Evolutionary conservation across 2,329 filamentous ascomycete genomes (phyloP).

Genomic region (Magnaporthales sp.): DNA sequence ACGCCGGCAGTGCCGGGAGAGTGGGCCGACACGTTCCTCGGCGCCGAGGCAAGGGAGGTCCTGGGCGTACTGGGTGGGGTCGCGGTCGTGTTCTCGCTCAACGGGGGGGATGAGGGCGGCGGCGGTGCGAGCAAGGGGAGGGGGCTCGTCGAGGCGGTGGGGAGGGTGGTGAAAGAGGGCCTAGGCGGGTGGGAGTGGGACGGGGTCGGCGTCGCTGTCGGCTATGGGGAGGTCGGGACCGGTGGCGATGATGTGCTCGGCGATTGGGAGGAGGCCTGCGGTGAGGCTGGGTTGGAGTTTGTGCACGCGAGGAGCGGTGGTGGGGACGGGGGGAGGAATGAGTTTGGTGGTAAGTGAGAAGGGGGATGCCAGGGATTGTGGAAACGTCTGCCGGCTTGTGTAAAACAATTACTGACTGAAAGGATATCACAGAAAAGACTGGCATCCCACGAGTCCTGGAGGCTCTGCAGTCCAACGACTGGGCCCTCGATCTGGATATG

Average conservation of each 20-base stretch:
- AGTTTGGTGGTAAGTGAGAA: constrained; percentile 45
- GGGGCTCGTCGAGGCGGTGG: constrained; percentile 41
- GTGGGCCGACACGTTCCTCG: constrained; percentile 52
- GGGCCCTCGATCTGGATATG: constrained; percentile 26
- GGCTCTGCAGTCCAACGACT: constrained; percentile 58
- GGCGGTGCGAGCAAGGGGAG: constrained; percentile 15
- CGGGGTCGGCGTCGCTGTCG: constrained; percentile 51
- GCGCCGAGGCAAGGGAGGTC: constrained; percentile 53
- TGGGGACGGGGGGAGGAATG: constrained; percentile 35
- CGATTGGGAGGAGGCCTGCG: constrained; percentile 53
- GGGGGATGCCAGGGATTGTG: not conserved
- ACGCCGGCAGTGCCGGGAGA: constrained; percentile 36
- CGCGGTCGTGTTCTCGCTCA: constrained; percentile 42
- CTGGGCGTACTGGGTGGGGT: constrained; percentile 51
- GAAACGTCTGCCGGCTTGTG: not conserved
- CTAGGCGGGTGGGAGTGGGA: constrained; percentile 57
- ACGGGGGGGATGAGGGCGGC: constrained; percentile 9
- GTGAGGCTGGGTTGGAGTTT: constrained; percentile 52
- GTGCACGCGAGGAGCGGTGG: constrained; percentile 37
- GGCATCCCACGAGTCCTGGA: constrained; percentile 46
- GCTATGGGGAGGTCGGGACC: constrained; percentile 32
- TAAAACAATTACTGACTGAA: not conserved
- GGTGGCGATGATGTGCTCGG: constrained; percentile 30
- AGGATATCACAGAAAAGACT: constrained; percentile 11
- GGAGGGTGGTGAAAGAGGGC: constrained; percentile 44